Base-by-base conservation (phyloP, 768 basidiomycete species). In the Dentipellis sp. region DNA sequence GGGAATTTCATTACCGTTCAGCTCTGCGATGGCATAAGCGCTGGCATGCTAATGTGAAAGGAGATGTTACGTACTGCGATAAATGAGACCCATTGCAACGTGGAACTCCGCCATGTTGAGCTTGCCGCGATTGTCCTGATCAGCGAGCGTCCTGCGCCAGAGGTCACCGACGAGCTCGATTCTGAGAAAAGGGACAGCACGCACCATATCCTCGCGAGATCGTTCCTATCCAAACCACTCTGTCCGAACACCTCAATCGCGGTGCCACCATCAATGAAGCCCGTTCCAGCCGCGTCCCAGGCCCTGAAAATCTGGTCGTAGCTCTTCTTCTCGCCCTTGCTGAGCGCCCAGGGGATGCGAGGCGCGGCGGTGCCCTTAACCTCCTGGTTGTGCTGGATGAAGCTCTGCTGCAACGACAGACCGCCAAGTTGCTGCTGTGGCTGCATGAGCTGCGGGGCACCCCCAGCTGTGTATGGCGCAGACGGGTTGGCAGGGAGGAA, bases 81-180 rank as follows among this genome's bases (percentile, higher is more conserved):
- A 97, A 65, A 99, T 98, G 54, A 98, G 75, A 53, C 91, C 93
- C 95, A 99, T 99, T 0, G 97, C 97, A 57, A 97, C 90, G 67
- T 98, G 93, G 68, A 99, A 99, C 68, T 98, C 97, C 12, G 91
- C 88, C 23, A 95, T 75, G 63, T 97, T 97, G 50, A 98, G 81
- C 69, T 94, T 97, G 21, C 97, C 97, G 21, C 93, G 85, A 70
- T 98, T 92, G 58, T 94, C 88, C 39, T 82, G 79, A 70, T 99
- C 97, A 17, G 94, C 91, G 6, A 98, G 79, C 12, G 83, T 86
- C 95, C 94, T 97, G 50, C 11, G 36, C 48, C 5, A 42, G 52
- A 14, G 52, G 23, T 29, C 29, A 29, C 6, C 6, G 39, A 42
- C 23, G 47, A 49, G 17, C 53, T 56, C n/a, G 46, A 1, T 57